Conservation (phyloP, 257 asterid genomes). For the Voacanga thouarsii region DNA sequence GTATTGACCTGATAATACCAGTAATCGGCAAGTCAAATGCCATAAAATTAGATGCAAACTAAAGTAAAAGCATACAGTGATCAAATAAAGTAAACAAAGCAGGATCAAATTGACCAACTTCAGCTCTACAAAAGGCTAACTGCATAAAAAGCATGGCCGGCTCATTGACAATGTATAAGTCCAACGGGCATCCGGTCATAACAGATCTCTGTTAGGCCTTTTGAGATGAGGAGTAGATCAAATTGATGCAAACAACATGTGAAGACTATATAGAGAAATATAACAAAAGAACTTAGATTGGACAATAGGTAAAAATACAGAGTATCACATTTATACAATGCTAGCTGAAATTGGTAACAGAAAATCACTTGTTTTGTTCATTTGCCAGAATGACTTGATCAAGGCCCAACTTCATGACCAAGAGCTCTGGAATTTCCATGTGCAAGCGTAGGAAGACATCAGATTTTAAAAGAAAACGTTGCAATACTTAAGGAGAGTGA, state of each 20-base stretch:
- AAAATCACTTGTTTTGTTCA: background rate
- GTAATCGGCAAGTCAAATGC: slow-evolving; percentile 7
- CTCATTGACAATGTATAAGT: background rate
- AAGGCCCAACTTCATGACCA: too few relatives aligned
- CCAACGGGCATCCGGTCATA: background rate
- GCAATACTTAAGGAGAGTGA: background rate
- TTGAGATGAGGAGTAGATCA: background rate
- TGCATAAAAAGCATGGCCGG: background rate
- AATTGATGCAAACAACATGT: background rate
- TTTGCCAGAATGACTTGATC: too few relatives aligned
- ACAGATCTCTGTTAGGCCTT: too few relatives aligned
- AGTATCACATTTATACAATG: too few relatives aligned
- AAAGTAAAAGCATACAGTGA: background rate
- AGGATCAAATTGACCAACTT: background rate
- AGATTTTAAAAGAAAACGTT: background rate
- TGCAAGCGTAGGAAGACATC: background rate
- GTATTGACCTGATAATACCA: slow-evolving; percentile 68
- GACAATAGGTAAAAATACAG: background rate
- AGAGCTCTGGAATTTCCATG: too few relatives aligned
- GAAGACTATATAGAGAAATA: background rate
- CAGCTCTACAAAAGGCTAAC: background rate
- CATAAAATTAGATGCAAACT: background rate
- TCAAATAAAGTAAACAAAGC: background rate
- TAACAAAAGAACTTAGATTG: background rate
- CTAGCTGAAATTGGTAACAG: background rate